Evolutionary conservation across 305 asterid genomes (phyloP).

Genomic region (Fraxinus latifolia): DNA sequence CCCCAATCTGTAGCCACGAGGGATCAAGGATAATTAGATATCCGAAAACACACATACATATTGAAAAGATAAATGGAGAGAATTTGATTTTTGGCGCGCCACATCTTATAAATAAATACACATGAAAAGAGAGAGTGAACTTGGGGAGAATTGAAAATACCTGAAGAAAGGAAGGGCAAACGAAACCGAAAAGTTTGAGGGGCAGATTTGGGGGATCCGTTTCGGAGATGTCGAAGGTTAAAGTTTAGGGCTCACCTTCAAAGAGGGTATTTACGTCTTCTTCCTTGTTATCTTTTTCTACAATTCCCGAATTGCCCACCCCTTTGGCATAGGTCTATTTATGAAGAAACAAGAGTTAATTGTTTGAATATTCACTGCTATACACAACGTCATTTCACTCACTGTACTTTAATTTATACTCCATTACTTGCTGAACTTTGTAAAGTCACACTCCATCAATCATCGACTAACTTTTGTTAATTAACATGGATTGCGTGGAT

Average conservation of each 20-base stretch:
- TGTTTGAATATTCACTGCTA: too few species aligned
- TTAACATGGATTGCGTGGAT: too few species aligned
- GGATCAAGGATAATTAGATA: background rate
- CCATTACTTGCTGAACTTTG: too few species aligned
- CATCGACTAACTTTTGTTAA: too few species aligned
- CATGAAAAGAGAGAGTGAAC: background rate
- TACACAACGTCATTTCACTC: too few species aligned
- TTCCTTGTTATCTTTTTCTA: background rate
- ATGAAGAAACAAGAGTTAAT: too few species aligned
- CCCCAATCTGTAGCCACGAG: background rate
- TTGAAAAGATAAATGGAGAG: background rate
- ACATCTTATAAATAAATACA: background rate
- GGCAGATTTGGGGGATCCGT: conserved; percentile 28
- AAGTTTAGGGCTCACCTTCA: conserved; percentile 1
- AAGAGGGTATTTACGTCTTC: conserved; percentile 38
- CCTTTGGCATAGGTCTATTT: background rate
- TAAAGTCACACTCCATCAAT: too few species aligned
- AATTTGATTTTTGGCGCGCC: conserved; percentile 29
- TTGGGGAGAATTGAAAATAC: conserved; percentile 46
- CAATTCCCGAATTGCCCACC: conserved; percentile 29
- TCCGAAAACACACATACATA: background rate
- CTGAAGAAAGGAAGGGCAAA: conserved; percentile 49
- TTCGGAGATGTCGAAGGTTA: conserved; percentile 22
- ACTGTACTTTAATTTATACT: too few species aligned
- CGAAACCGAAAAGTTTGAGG: conserved; percentile 32